These are phyloP conservation scores for Rhodamnia rubescens DNA, from an alignment of 345 rosid species.

Conservation along the genomic window DNA sequence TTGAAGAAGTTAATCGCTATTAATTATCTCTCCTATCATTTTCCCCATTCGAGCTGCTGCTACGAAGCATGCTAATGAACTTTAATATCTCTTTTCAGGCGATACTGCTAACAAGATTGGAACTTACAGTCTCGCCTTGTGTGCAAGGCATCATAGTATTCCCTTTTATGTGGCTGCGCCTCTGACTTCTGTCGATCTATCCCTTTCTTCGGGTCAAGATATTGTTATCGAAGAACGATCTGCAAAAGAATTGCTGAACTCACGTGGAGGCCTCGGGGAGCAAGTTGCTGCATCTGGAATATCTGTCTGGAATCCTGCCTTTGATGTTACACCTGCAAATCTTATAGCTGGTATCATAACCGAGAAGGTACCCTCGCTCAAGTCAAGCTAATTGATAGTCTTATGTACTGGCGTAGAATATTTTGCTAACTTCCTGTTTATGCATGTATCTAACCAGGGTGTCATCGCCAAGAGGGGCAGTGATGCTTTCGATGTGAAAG, in stretches of 20 bases:
- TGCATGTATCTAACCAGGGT: slow-evolving; percentile 35
- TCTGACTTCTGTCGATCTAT: slow-evolving; percentile 70
- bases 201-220: slow-evolving; percentile 63
- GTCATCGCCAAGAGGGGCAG: slow-evolving; percentile 40
- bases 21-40: neutral
- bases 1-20: neutral
- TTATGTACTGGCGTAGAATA: neutral
- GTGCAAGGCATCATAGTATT: slow-evolving; percentile 58
- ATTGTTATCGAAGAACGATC: slow-evolving; percentile 83
- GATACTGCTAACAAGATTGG: slow-evolving; percentile 98
- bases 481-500: slow-evolving; percentile 44
- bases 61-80: neutral
- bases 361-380: slow-evolving; percentile 46
- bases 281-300: slow-evolving; percentile 94
- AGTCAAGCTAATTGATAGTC: neutral
- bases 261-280: slow-evolving; percentile 91
- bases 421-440: neutral
- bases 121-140: slow-evolving; percentile 85
- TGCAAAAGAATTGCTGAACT: slow-evolving; percentile 54
- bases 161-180: slow-evolving; percentile 94
- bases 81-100: slow-evolving; percentile 24
- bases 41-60: neutral
- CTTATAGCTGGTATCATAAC: slow-evolving; percentile 73
- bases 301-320: slow-evolving; percentile 91
- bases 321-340: slow-evolving; percentile 83